Base-by-base conservation (phyloP, 768 basidiomycete species). In the Podaxis sp. region DNA sequence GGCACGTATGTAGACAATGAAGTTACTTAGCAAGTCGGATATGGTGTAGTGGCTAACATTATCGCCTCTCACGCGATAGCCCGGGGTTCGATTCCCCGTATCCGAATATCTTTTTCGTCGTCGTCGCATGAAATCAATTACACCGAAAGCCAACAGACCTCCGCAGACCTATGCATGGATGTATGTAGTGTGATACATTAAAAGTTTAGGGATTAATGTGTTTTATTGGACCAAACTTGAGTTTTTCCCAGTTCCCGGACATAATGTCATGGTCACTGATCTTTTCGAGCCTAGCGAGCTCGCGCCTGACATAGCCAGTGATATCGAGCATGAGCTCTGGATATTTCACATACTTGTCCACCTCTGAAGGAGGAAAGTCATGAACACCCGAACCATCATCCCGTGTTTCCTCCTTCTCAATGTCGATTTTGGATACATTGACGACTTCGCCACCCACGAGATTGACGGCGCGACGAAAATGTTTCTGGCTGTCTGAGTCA, bases 311-410 rank as follows among this genome's bases (percentile, higher is more conserved):
- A 66, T 91, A 95, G 38, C 68, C 70, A 10, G 90, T 87, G 14
- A 94, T 71, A 25, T 79, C 78, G 23, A 87, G 81, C 83, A 97
- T 87, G 9, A 88, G 78, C 68, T 87, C 81, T 1, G 92, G 89
- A 67, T 92, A 90, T 55, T 79, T 74, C 11, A 95, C 78, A 64
- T 92, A 90, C 66, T 84, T 82, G 69, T 83, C 81, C n/a, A 74
- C 81, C 64, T 90, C 82, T 21, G 74, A 69, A 0, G 82, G 79
- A 13, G 75, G 69, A 70, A 87, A 91, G 70, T 91, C 90, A 60
- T 87, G 82, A 37, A 92, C 88, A 11, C 90, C 87, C 9, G 85
- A 87, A 23, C 79, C 78, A 64, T 91, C 89, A 61, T 91, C 89
- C 23, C 71, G 76, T 16, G 73, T 66, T 66, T 88, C 85, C 68